Percentiles rank a stretch among this genome's conserved stretches.
Conservation (phyloP, 2,329 filamentous ascomycete species). For the Alternaria panax region DNA sequence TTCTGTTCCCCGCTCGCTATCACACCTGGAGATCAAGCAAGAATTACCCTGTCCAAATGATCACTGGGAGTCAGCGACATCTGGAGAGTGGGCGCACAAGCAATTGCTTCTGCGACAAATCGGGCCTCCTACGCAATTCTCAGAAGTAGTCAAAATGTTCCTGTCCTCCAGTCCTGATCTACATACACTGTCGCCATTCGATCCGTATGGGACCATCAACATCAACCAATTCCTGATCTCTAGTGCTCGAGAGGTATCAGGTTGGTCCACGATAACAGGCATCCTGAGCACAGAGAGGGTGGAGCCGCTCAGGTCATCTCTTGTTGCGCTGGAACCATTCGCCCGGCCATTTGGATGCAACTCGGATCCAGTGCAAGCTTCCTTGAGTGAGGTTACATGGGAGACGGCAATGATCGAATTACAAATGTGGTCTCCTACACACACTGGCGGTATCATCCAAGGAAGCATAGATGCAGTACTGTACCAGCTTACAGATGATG, state of each 20-base stretch:
- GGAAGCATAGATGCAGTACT: conserved; percentile 18
- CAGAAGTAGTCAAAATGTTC: conserved; percentile 24
- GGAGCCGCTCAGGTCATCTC: conserved; percentile 24
- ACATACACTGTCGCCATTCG: conserved; percentile 18
- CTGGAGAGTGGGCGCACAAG: conserved; percentile 25
- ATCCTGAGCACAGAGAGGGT: conserved; percentile 32
- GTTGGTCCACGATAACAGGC: conserved; percentile 34
- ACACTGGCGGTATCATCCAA: conserved; percentile 32
- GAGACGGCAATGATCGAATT: conserved; percentile 35
- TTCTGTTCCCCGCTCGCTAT: conserved; percentile 32
- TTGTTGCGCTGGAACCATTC: conserved; percentile 23
- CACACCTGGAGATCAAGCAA: conserved; percentile 22
- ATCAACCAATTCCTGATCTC: conserved; percentile 33
- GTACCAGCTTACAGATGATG: conserved; percentile 23
- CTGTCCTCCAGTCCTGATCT: conserved; percentile 16
- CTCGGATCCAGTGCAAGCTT: conserved; percentile 5
- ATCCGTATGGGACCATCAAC: conserved; percentile 33
- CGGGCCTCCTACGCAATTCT: conserved; percentile 19
- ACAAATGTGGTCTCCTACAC: conserved; percentile 35
- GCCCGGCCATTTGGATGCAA: conserved; percentile 7
- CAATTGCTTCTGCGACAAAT: conserved; percentile 17
- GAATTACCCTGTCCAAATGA: conserved; percentile 22
- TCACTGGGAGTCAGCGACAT: conserved; percentile 22
- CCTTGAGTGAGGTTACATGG: conserved; percentile 29
- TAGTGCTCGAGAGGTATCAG: conserved; percentile 33